Percentiles rank a stretch among this genome's conserved stretches.
phyloP scores from a whole-genome alignment of 2,329 filamentous ascomycete species.

The Aspergillus calidoustus region DNA sequence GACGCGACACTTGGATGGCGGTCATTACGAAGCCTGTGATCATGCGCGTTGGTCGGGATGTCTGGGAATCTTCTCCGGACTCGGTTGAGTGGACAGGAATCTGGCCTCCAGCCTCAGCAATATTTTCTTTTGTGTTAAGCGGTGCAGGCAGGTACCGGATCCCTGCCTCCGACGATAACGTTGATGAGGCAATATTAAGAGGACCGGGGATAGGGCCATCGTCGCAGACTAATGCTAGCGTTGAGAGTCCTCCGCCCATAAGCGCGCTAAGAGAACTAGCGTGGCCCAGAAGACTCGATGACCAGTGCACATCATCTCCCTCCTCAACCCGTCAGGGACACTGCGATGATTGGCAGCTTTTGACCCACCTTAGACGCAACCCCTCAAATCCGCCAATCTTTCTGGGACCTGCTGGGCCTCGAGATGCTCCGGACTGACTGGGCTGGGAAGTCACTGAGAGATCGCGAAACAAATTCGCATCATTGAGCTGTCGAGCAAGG shows the following conservation, averaged over 20 bases:
- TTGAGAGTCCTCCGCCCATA: conserved; percentile 1
- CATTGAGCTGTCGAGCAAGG: not conserved
- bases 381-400: conserved; percentile 24
- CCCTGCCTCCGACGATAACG: not conserved
- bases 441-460: not conserved
- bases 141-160: conserved; percentile 4
- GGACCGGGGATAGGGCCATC: conserved; percentile 2
- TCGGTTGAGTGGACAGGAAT: not conserved
- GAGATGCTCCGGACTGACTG: not conserved
- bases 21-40: not conserved
- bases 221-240: conserved; percentile 7
- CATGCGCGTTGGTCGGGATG: not conserved
- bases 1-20: not conserved
- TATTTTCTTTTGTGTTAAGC: not conserved
- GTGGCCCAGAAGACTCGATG: conserved; percentile 22
- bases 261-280: conserved; percentile 12
- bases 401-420: not conserved
- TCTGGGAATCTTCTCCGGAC: not conserved
- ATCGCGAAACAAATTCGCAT: not conserved
- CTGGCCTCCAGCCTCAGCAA: not conserved
- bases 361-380: conserved; percentile 25
- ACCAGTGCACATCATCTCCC: conserved; percentile 27
- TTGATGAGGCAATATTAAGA: conserved; percentile 10
- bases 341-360: conserved; percentile 24
- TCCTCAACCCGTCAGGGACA: conserved; percentile 25